These are phyloP conservation scores for Harrya chromipes DNA, from an alignment of 768 basidiomycete species.

Conservation along the genomic window DNA sequence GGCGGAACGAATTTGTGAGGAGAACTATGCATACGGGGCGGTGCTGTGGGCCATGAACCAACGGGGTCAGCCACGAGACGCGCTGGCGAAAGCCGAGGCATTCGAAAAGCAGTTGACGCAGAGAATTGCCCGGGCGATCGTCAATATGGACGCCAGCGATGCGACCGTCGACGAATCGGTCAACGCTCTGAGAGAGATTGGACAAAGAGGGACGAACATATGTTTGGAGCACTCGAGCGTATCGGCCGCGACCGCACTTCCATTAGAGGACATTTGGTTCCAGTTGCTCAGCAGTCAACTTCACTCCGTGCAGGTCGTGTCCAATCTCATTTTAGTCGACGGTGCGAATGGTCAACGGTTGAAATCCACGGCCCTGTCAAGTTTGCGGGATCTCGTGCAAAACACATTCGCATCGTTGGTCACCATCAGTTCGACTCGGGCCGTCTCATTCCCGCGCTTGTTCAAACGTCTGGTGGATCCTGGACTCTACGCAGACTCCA, in stretches of 20 bases:
- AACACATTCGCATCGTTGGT: conserved; percentile 81
- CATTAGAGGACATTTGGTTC: conserved; percentile 88
- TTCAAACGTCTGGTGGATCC: conserved; percentile 91
- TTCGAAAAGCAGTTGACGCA: conserved; percentile 54
- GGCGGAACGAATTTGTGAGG: conserved; percentile 63
- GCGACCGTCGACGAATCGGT: conserved; percentile 36
- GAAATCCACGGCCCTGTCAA: conserved; percentile 35
- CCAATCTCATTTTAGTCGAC: conserved; percentile 37
- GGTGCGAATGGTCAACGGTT: conserved; percentile 17
- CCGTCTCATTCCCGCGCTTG: conserved; percentile 85
- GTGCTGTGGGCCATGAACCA: conserved; percentile 78
- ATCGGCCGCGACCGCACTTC: conserved; percentile 37
- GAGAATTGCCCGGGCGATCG: conserved; percentile 40
- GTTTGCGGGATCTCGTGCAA: conserved; percentile 74
- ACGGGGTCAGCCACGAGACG: conserved; percentile 57
- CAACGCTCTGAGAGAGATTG: conserved; percentile 54
- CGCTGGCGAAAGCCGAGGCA: conserved; percentile 61
- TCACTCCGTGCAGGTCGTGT: conserved; percentile 68
- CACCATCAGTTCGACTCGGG: conserved; percentile 73
- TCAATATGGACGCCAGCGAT: conserved; percentile 13
- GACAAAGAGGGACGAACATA: conserved; percentile 58
- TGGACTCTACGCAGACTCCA: conserved; percentile 45
- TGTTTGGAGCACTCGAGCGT: conserved; percentile 66
- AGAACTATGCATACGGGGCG: conserved; percentile 63
- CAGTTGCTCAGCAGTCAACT: conserved; percentile 80